Evolutionary conservation across 1,139 yeast species (phyloP), one percentile per base, ranked within the genome.

Genomic region (Zhuliangozyma parablackwelliae): DNA sequence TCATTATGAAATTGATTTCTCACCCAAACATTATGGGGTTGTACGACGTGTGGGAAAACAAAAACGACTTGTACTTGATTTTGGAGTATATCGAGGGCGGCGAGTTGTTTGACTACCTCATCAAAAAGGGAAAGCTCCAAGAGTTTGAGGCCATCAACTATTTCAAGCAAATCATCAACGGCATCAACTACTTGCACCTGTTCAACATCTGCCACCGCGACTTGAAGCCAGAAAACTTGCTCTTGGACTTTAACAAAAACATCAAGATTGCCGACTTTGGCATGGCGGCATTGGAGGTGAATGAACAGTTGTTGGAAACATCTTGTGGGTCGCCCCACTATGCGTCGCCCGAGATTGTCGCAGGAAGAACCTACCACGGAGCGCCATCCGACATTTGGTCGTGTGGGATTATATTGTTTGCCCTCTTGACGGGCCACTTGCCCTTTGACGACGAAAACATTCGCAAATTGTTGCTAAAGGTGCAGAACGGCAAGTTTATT

Each of bases 351-450:
- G 98, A 92, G 59, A 92, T 92, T 47, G 97, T 92, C 3, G 87
- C 96, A 9, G 98, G 98, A 32, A 78, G 83, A 46, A 86, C 80
- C 43, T 92, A 92, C 58, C 97, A 92, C 56, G 98, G 98, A 11
- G 92, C 96, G 13, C 97, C 96, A 24, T 82, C 95, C 28, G 99
- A 92, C 61, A 92, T 92, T 37, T 92, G 99, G 99, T 89, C 97
- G 9, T 92, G 98, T 63, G 98, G 98, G 47, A 88, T 92, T 48
- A 92, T 92, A 38, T 67, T 92, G 36, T 92, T 88, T 65, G 98
- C 98, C 1, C 68, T 92, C 37, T 71, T 92, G 39, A 90, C 97
- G 0, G 98, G 98, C 28, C 92, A 92, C 59, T 69, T 92, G 44
- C 98, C 98, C 1, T 94, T 94, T 59, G 98, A 92, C 61, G 97